Conservation (phyloP, 306 rosid species). For the Rosa persica region DNA sequence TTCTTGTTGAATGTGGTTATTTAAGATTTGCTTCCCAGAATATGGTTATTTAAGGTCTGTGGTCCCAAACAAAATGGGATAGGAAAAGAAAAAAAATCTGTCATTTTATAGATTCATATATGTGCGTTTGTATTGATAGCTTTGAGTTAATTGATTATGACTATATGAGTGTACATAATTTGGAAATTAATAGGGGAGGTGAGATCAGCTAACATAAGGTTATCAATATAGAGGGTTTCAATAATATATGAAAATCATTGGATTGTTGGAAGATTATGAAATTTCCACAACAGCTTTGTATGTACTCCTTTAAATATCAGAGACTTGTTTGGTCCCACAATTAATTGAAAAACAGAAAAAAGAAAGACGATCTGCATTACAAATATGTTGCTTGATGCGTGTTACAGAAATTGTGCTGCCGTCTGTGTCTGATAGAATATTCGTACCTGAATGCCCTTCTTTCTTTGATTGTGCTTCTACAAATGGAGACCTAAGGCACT, state of each 20-base stretch:
- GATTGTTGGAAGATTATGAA: constrained; percentile 9
- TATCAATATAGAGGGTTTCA: background rate
- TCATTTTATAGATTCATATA: background rate
- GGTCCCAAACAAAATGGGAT: background rate
- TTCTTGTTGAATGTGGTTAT: background rate
- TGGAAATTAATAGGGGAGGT: constrained; percentile 13
- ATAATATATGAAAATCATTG: background rate
- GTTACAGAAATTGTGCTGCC: background rate
- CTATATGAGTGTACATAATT: background rate
- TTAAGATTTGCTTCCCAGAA: constrained; percentile 5
- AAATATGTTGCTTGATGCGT: background rate
- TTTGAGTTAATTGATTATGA: constrained; percentile 4
- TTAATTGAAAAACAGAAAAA: background rate
- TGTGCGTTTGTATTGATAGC: constrained; percentile 13
- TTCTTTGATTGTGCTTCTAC: background rate
- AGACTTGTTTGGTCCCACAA: background rate
- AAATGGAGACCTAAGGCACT: background rate
- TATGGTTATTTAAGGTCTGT: background rate
- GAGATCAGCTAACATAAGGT: constrained; percentile 22
- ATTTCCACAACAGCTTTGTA: background rate
- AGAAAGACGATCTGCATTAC: background rate
- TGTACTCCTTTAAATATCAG: background rate
- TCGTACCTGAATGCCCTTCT: background rate
- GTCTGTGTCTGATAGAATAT: background rate
- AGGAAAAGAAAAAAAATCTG: background rate